A percentile compares a stretch with the other conserved stretches of the same genome.
Conservation (phyloP, 83 land plant species). For the Picea abies region DNA sequence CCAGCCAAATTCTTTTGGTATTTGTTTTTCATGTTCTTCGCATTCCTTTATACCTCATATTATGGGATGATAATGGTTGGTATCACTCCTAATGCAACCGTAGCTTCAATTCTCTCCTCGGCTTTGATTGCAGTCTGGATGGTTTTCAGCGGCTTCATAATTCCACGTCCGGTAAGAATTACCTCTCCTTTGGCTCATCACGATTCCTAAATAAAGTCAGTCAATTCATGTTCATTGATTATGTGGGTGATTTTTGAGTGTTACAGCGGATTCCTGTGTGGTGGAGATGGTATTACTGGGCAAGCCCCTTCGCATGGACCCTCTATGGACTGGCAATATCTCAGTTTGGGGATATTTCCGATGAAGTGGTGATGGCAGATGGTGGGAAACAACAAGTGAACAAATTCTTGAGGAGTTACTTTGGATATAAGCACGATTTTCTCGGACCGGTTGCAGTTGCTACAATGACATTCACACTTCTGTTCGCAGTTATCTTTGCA, state of each 20-base stretch:
- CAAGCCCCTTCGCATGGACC: conserved; percentile 17
- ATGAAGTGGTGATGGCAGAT: not conserved
- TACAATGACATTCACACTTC: conserved; percentile 20
- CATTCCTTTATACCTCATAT: conserved; percentile 38
- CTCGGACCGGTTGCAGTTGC: conserved; percentile 16
- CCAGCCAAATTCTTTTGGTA: conserved; percentile 52
- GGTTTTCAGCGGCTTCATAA: too few relatives aligned
- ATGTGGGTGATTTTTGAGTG: not conserved
- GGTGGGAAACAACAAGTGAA: conserved; percentile 3
- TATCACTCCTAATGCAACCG: too few relatives aligned
- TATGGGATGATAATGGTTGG: conserved; percentile 43
- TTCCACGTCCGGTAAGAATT: too few relatives aligned
- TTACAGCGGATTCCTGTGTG: too few relatives aligned
- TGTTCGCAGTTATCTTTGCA: conserved; percentile 28
- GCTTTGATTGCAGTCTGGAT: too few relatives aligned
- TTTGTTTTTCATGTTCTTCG: conserved; percentile 40
- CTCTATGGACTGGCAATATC: not conserved
- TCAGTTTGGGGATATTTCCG: not conserved
- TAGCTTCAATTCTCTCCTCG: too few relatives aligned
- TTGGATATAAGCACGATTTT: conserved; percentile 26
- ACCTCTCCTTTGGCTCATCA: not conserved
- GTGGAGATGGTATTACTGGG: conserved; percentile 20
- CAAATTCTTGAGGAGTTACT: conserved; percentile 9
- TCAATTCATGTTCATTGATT: not conserved
- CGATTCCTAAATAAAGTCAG: not conserved